Conservation (phyloP, 1,284 basidiomycete genomes). For the Malassezia psittaci region DNA sequence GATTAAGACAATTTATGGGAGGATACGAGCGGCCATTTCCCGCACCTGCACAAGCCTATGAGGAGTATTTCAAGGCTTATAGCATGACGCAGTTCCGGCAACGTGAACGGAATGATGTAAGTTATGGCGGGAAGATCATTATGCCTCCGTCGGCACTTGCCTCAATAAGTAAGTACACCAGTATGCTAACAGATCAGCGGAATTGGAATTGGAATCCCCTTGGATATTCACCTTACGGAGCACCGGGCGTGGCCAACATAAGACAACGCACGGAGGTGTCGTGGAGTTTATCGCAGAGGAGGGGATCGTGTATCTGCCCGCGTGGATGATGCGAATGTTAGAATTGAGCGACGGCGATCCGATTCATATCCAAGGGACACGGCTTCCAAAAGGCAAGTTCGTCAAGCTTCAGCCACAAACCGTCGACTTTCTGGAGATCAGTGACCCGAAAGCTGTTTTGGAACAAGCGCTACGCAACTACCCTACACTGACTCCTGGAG, state of each 20-base stretch:
- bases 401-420: conserved; percentile 95
- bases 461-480: conserved; percentile 92
- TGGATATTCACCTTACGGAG: conserved; percentile 95
- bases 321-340: conserved; percentile 99
- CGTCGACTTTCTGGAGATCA: conserved; percentile 78
- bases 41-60: conserved; percentile 37
- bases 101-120: conserved; percentile 70
- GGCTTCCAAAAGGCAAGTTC: conserved; percentile 82
- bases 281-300: conserved; percentile 98
- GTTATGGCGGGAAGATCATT: conserved; percentile 95
- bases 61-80: conserved; percentile 55
- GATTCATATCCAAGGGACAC: conserved; percentile 77
- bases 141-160: conserved; percentile 94
- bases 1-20: conserved; percentile 25
- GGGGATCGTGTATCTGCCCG: conserved; percentile 85
- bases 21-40: conserved; percentile 31
- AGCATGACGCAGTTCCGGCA: conserved; percentile 74
- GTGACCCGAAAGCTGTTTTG: conserved; percentile 89
- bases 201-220: conserved; percentile 78
- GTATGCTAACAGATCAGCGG: conserved; percentile 50
- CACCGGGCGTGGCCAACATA: conserved; percentile 51
- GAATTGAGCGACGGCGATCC: conserved; percentile 87
- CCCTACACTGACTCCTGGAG: conserved; percentile 53
- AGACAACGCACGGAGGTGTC: conserved; percentile 80
- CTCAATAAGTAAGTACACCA: conserved; percentile 57